Evolutionary conservation across 2,329 filamentous ascomycete genomes (phyloP).

Genomic region (Paramyrothecium sp.): DNA sequence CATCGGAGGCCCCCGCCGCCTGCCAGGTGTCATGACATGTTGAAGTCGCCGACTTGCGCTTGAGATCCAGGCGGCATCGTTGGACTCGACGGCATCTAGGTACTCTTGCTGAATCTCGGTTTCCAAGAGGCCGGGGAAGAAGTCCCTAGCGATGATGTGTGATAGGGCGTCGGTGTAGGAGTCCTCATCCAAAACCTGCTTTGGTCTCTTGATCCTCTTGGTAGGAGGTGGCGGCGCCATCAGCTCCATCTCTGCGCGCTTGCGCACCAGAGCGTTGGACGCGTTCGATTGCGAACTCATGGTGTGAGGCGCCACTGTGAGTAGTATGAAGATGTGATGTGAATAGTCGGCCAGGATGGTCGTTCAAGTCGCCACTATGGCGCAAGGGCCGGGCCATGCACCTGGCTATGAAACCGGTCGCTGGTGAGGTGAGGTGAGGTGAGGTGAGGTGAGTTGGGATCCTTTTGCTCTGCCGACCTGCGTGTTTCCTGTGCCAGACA

Average conservation of each 20-base stretch:
- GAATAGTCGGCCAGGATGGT: too few relatives aligned
- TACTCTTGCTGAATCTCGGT: slow-evolving; percentile 89
- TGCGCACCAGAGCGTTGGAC: slow-evolving; percentile 64
- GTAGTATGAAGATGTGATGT: too few relatives aligned
- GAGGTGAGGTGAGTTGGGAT: too few relatives aligned
- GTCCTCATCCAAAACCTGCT: slow-evolving; percentile 88
- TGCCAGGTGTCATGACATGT: slow-evolving; percentile 79
- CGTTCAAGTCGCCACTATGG: too few relatives aligned
- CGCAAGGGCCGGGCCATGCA: too few relatives aligned
- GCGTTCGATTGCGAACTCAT: slow-evolving; percentile 5
- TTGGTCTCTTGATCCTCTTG: slow-evolving; percentile 90
- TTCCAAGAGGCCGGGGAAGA: slow-evolving; percentile 89
- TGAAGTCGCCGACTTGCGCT: slow-evolving; percentile 71
- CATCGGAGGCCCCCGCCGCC: slow-evolving; percentile 28
- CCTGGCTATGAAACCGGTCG: too few relatives aligned
- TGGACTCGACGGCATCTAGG: slow-evolving; percentile 84
- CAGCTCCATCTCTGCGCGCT: slow-evolving; percentile 65
- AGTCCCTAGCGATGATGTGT: slow-evolving; percentile 93
- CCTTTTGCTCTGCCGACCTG: too few relatives aligned
- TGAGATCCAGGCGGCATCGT: slow-evolving; percentile 81
- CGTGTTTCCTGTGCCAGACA: too few relatives aligned
- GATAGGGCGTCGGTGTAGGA: slow-evolving; percentile 87
- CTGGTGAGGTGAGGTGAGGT: too few relatives aligned
- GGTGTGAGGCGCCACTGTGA: too few relatives aligned
- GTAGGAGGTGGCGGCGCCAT: slow-evolving; percentile 85